phyloP scores from a whole-genome alignment of 148 eudicot species.

The Camellia japonica region DNA sequence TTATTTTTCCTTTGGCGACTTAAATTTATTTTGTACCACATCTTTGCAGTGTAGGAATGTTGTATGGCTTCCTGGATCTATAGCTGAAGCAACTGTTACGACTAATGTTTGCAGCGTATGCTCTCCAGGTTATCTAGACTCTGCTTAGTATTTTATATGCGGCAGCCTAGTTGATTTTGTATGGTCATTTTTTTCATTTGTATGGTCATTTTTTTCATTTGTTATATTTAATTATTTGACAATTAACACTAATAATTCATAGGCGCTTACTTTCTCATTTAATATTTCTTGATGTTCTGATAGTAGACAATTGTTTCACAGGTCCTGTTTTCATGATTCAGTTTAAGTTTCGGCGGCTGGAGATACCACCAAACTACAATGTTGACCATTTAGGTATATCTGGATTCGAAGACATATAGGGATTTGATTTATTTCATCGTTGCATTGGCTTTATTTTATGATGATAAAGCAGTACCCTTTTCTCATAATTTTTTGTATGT shows the following conservation, averaged over 20 bases:
- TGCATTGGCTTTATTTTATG: neutral
- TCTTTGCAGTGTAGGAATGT: no score
- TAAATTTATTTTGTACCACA: no score
- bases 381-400: conserved; percentile 76
- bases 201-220: neutral
- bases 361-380: conserved; percentile 78
- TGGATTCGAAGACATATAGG: neutral
- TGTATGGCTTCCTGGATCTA: no score
- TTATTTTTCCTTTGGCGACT: no score
- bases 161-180: no score
- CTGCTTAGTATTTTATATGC: no score
- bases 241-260: neutral
- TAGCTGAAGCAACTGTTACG: no score
- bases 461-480: neutral
- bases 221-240: neutral
- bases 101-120: no score
- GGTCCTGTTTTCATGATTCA: conserved; percentile 86
- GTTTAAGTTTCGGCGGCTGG: conserved; percentile 80
- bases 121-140: no score
- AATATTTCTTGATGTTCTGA: neutral
- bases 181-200: no score
- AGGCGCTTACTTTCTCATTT: neutral
- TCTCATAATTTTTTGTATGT: neutral
- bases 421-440: neutral
- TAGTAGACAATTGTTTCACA: conserved; percentile 26